Conservation (phyloP, 345 rosid species). For the Salix udensis region DNA sequence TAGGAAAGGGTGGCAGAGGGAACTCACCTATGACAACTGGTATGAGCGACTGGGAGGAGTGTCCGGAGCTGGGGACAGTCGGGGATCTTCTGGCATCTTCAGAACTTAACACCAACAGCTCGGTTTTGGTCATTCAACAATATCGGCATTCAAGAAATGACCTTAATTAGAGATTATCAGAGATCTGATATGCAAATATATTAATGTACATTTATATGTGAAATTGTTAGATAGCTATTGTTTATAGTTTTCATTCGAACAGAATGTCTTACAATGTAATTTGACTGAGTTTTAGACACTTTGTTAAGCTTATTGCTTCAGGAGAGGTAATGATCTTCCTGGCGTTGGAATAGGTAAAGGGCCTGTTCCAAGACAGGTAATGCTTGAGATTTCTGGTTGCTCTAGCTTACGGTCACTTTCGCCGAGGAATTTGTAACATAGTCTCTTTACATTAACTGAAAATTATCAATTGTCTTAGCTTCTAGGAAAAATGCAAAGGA, state of each 20-base stretch:
- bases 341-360: too few relatives aligned
- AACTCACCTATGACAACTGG: slow-evolving; percentile 46
- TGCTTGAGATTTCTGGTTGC: slow-evolving; percentile 14
- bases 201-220: background rate
- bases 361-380: background rate
- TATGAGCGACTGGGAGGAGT: slow-evolving; percentile 91
- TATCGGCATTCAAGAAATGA: slow-evolving; percentile 33
- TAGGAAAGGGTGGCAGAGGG: slow-evolving; percentile 56
- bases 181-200: background rate
- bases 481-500: background rate
- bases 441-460: slow-evolving; percentile 4
- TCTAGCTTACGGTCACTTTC: background rate
- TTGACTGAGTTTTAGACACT: too few relatives aligned
- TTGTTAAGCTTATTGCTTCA: too few relatives aligned
- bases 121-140: slow-evolving; percentile 70
- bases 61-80: slow-evolving; percentile 64
- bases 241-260: too few relatives aligned
- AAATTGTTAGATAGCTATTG: too few relatives aligned
- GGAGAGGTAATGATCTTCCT: too few relatives aligned
- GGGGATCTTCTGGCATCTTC: slow-evolving; percentile 70
- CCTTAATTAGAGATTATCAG: slow-evolving; percentile 3
- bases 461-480: background rate
- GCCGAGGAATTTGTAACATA: background rate
- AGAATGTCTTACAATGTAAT: too few relatives aligned
- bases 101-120: slow-evolving; percentile 46